Percentiles rank a stretch among this genome's conserved stretches.
Conservation (phyloP, 192 early-diverging fungal species). For the Podila epigama region DNA sequence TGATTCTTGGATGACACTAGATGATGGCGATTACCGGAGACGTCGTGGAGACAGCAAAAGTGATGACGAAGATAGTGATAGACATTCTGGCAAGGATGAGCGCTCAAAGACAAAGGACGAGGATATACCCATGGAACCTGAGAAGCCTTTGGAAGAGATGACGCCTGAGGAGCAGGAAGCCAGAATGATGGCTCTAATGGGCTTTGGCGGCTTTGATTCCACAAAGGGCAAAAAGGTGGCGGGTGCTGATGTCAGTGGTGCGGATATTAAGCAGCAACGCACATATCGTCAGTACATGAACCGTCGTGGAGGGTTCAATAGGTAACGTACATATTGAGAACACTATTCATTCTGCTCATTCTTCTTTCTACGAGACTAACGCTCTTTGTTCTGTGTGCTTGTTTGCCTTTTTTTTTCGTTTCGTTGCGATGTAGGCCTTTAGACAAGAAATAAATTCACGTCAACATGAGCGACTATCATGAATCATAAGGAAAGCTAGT, state of each 20-base stretch:
- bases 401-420: too few relatives aligned
- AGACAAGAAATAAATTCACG: not conserved
- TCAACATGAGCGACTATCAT: not conserved
- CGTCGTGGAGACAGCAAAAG: not conserved
- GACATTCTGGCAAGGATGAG: not conserved
- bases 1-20: constrained; percentile 1
- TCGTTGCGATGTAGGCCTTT: not conserved
- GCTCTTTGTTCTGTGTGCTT: not conserved
- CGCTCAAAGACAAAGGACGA: not conserved
- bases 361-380: not conserved
- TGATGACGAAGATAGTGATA: constrained; percentile 8
- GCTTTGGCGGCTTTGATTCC: constrained; percentile 87
- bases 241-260: constrained; percentile 75
- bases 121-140: not conserved
- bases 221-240: constrained; percentile 85
- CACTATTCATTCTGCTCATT: not conserved
- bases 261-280: constrained; percentile 84
- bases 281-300: constrained; percentile 97
- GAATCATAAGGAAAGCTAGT: not conserved
- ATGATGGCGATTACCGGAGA: constrained; percentile 12
- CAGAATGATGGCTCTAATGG: constrained; percentile 86
- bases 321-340: constrained; percentile 19
- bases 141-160: constrained; percentile 28
- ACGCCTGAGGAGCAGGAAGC: constrained; percentile 69
- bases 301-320: constrained; percentile 88